Percentiles rank a stretch among this genome's conserved stretches.
phyloP scores from a whole-genome alignment of 371 early-diverging fungal genomes.

The Cokeromyces recurvatus region DNA sequence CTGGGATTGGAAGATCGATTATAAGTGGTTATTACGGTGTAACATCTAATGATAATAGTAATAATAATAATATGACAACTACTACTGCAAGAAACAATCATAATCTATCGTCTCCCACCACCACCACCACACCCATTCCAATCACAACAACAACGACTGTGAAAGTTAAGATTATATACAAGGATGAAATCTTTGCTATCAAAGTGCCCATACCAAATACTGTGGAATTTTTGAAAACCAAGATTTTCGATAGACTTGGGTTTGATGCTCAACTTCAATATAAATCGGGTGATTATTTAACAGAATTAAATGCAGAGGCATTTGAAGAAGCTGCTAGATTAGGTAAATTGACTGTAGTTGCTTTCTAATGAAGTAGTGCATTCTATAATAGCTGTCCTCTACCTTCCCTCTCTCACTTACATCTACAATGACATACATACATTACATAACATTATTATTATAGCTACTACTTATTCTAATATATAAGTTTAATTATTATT shows the following conservation, averaged over 20 bases:
- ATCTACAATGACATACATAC: neutral
- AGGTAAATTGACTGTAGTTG: conserved; percentile 47
- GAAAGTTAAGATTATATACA: conserved; percentile 67
- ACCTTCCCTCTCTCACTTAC: too few species aligned
- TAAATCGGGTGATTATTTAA: conserved; percentile 27
- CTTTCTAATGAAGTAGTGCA: conserved; percentile 8
- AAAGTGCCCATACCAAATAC: conserved; percentile 59
- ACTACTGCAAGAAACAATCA: neutral
- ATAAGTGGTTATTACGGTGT: too few species aligned
- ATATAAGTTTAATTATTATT: too few species aligned
- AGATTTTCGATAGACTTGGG: conserved; percentile 58
- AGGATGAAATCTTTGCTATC: conserved; percentile 73
- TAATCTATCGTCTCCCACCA: neutral
- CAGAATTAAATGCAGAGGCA: conserved; percentile 27
- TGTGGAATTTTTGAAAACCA: conserved; percentile 48
- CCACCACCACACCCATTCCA: neutral
- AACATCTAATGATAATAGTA: neutral
- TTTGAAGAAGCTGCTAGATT: conserved; percentile 31
- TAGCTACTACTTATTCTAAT: too few species aligned
- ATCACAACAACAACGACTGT: conserved; percentile 20
- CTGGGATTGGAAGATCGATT: conserved; percentile 3
- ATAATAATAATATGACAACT: neutral
- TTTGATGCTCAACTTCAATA: conserved; percentile 27
- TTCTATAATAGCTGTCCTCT: too few species aligned
- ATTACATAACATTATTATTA: neutral